A percentile compares a stretch with the other conserved stretches of the same genome.
Conservation (phyloP, 768 basidiomycete genomes). For the Collybia sp. region DNA sequence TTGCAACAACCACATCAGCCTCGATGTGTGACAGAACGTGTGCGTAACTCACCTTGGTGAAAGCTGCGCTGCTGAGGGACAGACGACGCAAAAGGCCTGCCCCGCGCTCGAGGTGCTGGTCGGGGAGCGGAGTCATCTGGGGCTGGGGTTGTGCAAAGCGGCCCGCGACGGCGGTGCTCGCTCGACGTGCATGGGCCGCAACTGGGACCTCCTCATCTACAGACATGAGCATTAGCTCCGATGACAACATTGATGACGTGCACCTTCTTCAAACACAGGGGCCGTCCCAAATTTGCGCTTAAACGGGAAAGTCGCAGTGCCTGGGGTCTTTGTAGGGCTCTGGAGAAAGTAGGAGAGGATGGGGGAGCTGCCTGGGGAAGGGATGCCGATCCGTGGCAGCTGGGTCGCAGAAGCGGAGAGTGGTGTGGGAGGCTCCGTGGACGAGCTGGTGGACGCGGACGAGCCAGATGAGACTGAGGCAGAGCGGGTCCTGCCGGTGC, state of each 20-base stretch:
- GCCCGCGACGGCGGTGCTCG: conserved; percentile 50
- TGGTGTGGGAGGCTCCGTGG: conserved; percentile 50
- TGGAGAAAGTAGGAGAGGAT: conserved; percentile 66
- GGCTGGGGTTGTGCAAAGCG: conserved; percentile 48
- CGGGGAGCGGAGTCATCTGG: conserved; percentile 34
- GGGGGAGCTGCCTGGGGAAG: conserved; percentile 62
- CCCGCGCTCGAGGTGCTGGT: conserved; percentile 58
- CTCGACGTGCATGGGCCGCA: conserved; percentile 50
- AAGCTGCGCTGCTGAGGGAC: conserved; percentile 55
- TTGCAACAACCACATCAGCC: conserved; percentile 6
- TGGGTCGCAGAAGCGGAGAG: conserved; percentile 31
- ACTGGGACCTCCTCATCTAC: conserved; percentile 38
- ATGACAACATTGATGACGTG: conserved; percentile 4
- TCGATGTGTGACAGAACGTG: background rate
- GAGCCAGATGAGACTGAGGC: conserved; percentile 59
- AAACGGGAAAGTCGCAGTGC: conserved; percentile 55
- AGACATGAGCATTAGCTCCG: background rate
- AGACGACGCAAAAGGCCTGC: conserved; percentile 70
- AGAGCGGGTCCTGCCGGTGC: conserved; percentile 49
- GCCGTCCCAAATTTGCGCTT: conserved; percentile 48
- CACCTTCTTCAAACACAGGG: conserved; percentile 61
- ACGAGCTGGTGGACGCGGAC: conserved; percentile 48
- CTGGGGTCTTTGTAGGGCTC: conserved; percentile 51
- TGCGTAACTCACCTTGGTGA: conserved; percentile 46
- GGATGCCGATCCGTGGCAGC: conserved; percentile 37